Evolutionary conservation across 345 rosid species (phyloP), one percentile per base, ranked within the genome.

Genomic region (Brassica juncea): DNA sequence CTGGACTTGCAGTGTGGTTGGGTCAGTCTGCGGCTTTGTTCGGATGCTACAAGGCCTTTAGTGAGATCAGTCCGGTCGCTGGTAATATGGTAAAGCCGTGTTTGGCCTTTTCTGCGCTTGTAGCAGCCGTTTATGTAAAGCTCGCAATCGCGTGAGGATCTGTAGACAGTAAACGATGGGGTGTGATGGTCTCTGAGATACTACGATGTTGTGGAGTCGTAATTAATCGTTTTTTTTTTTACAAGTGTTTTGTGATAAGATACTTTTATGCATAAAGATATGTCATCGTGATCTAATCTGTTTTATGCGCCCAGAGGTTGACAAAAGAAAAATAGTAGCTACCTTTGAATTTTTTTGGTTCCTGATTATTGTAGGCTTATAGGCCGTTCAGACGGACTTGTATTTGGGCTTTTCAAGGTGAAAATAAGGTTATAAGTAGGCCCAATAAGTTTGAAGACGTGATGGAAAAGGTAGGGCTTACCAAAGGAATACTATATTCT

Each of bases 51-150:
- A 86, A 70, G 75, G 83, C 78, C 72, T 89, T 88, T 78, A 80
- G 63, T 72, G 84, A 73, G 80, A 84, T 87, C 76, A 88, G 86
- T 77, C 91, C 92, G 12, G 87, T 88, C 4, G 95, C 97, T 1
- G 87, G 89, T 23, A 88, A 88, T 82, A 71, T 92, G 76, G 90
- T 94, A 31, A 88, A 82, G 85, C 94, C 89, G 2, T 91, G 93
- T 82, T 80, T 92, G 83, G 94, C 88, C 0, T 89, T 92, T 94
- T 86, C 92, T 70, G 92, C 89, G 21, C 84, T 90, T 63, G 65
- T 92, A 66, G 80, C 87, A 6, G 64, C 87, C 47, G 85, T 90
- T 57, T 91, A 89, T 74, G 87, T 94, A 27, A 87, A 91, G 66
- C 92, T 90, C 47, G 68, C 68, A 30, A 6, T 74, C 6, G 79